Evolutionary conservation across 2,329 filamentous ascomycete species (phyloP), one percentile per base, ranked within the genome.

Genomic region (Colletotrichum brevisporum): DNA sequence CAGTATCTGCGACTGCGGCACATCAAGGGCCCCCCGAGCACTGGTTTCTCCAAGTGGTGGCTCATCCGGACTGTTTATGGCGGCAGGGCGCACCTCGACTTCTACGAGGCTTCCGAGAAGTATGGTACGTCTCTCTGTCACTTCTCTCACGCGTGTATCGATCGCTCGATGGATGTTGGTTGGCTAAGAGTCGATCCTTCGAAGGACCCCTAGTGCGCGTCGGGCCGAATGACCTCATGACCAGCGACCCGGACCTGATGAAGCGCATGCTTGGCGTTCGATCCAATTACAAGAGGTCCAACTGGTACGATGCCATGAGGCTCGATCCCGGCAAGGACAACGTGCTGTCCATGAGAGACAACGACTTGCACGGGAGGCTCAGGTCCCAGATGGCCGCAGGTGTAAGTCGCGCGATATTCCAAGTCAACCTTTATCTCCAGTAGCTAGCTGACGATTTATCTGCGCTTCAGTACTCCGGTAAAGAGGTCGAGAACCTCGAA

Each of bases 271-370:
- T 76, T 6, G 75, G 74, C 1, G 81, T 79, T 2, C 77, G 81
- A 13, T 80, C 78, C 27, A 64, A 69, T 6, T 84, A 83, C 66
- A 75, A 71, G 2, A 79, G 81, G 1, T 78, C 78, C 0, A 71
- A 71, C 1, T 88, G 85, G 80, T 88, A 88, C 73, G 78, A 82
- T 65, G 83, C 81, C 5, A 80, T 85, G 64, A 81, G 83, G 15
- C 80, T 91, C 69, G 84, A 90, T 66, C 84, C 86, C 0, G 81
- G 84, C n/a, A 78, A 83, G 27, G 84, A 89, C 70, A 88, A 86
- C 67, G 80, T 90, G 6, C 83, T 89, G 43, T 86, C 84, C 0
- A 78, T 83, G 45, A 79, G 83, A 50, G 80, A 89, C 63, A 84
- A 86, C 48, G 79, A 74, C 15, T 76, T 78, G 54, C 86, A 85